Evolutionary conservation across 1,284 basidiomycete species (phyloP), one percentile per base, ranked within the genome.

Genomic region (Irpex sp.): DNA sequence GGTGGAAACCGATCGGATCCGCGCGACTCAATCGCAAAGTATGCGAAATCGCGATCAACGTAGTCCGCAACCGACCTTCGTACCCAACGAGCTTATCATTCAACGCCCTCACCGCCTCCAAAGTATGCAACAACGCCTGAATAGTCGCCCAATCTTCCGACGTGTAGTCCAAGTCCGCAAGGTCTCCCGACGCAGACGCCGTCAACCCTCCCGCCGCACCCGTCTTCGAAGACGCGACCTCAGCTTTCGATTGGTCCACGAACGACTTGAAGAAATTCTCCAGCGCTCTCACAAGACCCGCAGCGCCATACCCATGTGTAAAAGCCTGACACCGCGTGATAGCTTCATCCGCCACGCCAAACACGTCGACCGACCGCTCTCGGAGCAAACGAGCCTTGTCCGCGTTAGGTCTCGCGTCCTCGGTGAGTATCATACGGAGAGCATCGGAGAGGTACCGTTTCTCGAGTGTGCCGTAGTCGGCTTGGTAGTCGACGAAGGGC

Each of bases 401-500:
- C 6, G 76, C 65, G 57, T 70, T 75, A 49, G 73, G 7, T 15
- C 53, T 55, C 13, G 75, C 70, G 36, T 81, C 77, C 65, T 72
- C 76, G 50, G 68, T 75, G 57, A 79, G 75, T 51, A 81, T 81
- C 59, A 76, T 74, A 63, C 73, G 75, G 43, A 93, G 80, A 31
- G 82, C 79, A 49, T 87, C 80, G 3, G 86, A 80, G 55, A 97
- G 76, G 58, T 86, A 81, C 8, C 85, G 83, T 51, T 83, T 81
- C 74, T 98, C 95, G 46, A 96, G 80, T 0, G 81, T 76, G 0
- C 85, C 83, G 74, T 96, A 97, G 61, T 94, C 89, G 15, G 86
- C 81, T 71, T 97, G 95, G 65, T 90, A 90, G 70, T 95, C 92
- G 17, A 95, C 79, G 78, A 97, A 97, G 0, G 95, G 93, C 71